These are phyloP conservation scores for Chiua sp. DNA, from an alignment of 1,284 basidiomycete species.

Conservation along the genomic window DNA sequence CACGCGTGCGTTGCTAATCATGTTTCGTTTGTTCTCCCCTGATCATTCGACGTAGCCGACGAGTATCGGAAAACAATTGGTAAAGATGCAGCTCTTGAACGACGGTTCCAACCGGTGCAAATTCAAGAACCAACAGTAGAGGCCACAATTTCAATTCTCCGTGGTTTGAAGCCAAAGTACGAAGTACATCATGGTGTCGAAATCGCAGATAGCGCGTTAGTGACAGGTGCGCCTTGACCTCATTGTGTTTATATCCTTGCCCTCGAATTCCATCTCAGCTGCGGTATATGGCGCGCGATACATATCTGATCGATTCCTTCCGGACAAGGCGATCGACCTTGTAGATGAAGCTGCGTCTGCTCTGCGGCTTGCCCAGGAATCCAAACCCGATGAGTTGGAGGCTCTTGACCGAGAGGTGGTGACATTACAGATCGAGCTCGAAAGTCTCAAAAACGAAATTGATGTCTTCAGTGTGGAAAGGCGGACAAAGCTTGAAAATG, in stretches of 20 bases:
- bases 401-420: constrained; percentile 83
- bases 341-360: constrained; percentile 91
- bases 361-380: constrained; percentile 90
- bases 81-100: constrained; percentile 90
- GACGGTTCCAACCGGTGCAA: constrained; percentile 88
- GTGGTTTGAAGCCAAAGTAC: too few relatives aligned
- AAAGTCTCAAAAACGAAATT: constrained; percentile 88
- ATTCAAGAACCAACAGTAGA: constrained; percentile 90
- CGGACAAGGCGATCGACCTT: constrained; percentile 92
- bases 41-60: constrained; percentile 52
- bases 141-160: constrained; percentile 85
- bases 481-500: constrained; percentile 66
- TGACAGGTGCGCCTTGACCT: constrained; percentile 60
- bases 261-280: constrained; percentile 44
- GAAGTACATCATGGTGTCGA: constrained; percentile 75
- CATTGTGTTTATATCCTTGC: constrained; percentile 38
- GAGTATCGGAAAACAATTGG: constrained; percentile 93
- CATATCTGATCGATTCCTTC: constrained; percentile 85
- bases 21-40: not conserved
- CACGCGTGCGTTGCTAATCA: constrained; percentile 59
- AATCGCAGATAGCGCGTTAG: constrained; percentile 86
- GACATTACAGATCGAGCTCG: constrained; percentile 90
- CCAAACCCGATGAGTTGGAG: constrained; percentile 88
- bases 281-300: constrained; percentile 85
- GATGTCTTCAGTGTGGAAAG: constrained; percentile 85